phyloP scores from a whole-genome alignment of 306 rosid species.

The Castanea sativa region DNA sequence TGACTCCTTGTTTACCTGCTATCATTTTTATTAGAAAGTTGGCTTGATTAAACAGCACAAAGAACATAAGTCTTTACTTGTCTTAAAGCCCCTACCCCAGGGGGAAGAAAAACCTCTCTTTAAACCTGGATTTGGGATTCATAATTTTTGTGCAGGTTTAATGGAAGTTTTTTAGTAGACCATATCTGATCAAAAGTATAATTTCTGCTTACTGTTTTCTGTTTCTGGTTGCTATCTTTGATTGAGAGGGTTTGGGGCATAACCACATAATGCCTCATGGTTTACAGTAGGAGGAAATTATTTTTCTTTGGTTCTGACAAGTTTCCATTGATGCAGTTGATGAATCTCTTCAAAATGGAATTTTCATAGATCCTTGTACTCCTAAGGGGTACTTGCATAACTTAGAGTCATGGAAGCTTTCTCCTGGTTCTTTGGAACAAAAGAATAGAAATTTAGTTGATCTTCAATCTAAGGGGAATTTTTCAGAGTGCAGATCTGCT shows the following conservation, averaged over 20 bases:
- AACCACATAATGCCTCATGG: background rate
- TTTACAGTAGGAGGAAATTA: constrained; percentile 19
- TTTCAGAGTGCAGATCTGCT: constrained; percentile 88
- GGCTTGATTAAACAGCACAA: too few relatives aligned
- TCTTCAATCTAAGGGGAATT: constrained; percentile 74
- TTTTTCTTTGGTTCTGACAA: constrained; percentile 10
- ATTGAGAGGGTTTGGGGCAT: background rate
- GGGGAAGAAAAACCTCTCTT: too few relatives aligned
- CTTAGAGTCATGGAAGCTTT: constrained; percentile 44
- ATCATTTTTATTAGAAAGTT: too few relatives aligned
- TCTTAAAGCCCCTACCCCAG: too few relatives aligned
- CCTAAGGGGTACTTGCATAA: constrained; percentile 68
- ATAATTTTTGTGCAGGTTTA: too few relatives aligned
- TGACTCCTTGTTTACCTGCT: too few relatives aligned
- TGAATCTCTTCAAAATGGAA: constrained; percentile 46
- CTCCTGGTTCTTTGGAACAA: constrained; percentile 45
- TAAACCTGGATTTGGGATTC: too few relatives aligned
- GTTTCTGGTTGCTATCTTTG: background rate
- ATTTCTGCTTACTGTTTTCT: background rate
- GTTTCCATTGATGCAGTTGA: constrained; percentile 57
- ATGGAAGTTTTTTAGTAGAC: too few relatives aligned
- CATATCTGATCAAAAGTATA: too few relatives aligned
- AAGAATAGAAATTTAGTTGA: constrained; percentile 32
- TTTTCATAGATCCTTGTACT: constrained; percentile 75
- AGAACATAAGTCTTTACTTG: too few relatives aligned